Evolutionary conservation across 2,329 filamentous ascomycete genomes (phyloP).

Genomic region (Aspergillus aculeatus): DNA sequence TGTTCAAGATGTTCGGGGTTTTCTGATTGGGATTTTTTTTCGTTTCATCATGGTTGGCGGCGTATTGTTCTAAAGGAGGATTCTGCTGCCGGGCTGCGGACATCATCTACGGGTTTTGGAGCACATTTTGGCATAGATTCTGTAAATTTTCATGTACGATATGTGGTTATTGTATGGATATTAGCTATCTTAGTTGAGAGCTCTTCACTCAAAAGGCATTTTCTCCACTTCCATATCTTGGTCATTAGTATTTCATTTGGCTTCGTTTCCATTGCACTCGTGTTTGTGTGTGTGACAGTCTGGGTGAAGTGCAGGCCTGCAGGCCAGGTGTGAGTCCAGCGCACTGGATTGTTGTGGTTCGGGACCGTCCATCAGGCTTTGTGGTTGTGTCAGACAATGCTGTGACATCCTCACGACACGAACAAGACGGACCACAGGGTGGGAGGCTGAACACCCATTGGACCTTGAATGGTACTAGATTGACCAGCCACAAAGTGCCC

Average conservation of each 20-base stretch:
- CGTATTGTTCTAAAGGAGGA: not conserved
- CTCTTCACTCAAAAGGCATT: slow-evolving; percentile 26
- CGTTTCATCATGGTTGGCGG: not conserved
- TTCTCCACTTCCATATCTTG: slow-evolving; percentile 1
- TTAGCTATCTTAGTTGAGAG: slow-evolving; percentile 15
- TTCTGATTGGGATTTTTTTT: not conserved
- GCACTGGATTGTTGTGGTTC: too few relatives aligned
- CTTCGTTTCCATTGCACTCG: not conserved
- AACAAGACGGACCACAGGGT: not conserved
- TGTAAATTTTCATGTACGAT: slow-evolving; percentile 15
- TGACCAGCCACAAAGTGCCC: not conserved
- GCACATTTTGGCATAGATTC: not conserved
- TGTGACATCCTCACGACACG: not conserved
- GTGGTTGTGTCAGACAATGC: too few relatives aligned
- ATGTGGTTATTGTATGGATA: slow-evolving; percentile 14
- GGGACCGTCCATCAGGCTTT: too few relatives aligned
- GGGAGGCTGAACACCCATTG: too few relatives aligned
- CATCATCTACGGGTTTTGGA: not conserved
- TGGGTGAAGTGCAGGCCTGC: too few relatives aligned
- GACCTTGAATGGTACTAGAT: too few relatives aligned
- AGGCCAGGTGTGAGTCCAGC: too few relatives aligned
- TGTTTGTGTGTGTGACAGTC: not conserved
- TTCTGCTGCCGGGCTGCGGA: not conserved
- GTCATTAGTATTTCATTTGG: not conserved
- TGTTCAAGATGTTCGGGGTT: not conserved